Evolutionary conservation across 1,284 basidiomycete genomes (phyloP).

Genomic region (Naganishia sp.): DNA sequence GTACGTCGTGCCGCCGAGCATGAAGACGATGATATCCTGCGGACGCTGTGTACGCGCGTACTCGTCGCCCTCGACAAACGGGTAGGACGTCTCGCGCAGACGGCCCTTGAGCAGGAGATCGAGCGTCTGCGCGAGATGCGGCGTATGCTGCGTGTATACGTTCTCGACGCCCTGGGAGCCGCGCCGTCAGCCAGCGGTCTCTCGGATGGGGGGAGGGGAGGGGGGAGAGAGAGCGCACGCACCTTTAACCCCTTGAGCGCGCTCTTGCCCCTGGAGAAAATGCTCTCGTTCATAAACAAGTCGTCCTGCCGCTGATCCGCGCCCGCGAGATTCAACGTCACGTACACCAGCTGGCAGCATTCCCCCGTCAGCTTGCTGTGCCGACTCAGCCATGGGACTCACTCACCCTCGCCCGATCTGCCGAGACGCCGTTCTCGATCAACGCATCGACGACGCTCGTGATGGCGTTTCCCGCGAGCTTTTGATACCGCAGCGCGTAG

Average conservation of each 20-base stretch:
- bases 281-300: conserved; percentile 91
- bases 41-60: conserved; percentile 58
- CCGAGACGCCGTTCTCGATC: conserved; percentile 75
- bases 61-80: conserved; percentile 72
- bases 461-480: conserved; percentile 81
- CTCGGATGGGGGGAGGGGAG: background rate
- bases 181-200: conserved; percentile 3
- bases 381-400: background rate
- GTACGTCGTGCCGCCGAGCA: conserved; percentile 91
- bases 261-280: conserved; percentile 90
- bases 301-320: conserved; percentile 97
- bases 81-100: conserved; percentile 83
- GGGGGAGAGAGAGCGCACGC: conserved; percentile 22
- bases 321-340: conserved; percentile 88
- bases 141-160: conserved; percentile 96
- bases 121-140: conserved; percentile 87
- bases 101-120: conserved; percentile 86
- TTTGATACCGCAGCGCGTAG: conserved; percentile 93
- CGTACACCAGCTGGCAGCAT: conserved; percentile 76
- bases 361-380: background rate
- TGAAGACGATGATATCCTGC: conserved; percentile 91
- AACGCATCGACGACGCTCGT: conserved; percentile 78
- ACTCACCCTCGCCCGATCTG: conserved; percentile 76
- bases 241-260: conserved; percentile 95
- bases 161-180: conserved; percentile 86